These are phyloP conservation scores for Rhododendron vialii DNA, from an alignment of 148 eudicot species.

Conservation along the genomic window DNA sequence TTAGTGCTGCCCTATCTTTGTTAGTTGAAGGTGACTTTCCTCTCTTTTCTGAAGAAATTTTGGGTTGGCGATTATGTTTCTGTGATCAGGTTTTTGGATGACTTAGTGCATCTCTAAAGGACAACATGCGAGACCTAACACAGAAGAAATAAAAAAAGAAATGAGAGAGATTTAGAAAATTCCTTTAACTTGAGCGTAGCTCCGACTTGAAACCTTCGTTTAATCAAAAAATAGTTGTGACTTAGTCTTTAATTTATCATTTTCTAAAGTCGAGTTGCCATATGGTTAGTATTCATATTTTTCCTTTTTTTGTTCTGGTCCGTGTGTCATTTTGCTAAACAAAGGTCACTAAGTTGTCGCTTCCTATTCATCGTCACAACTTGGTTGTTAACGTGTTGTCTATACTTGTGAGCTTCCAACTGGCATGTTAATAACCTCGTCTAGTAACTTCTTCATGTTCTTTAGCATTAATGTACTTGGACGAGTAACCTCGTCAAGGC, in stretches of 20 bases:
- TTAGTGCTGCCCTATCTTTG: constrained; percentile 65
- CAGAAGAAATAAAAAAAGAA: not conserved
- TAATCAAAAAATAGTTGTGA: not conserved
- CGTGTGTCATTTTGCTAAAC: not conserved
- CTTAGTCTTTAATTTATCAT: not conserved
- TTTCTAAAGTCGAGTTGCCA: not conserved
- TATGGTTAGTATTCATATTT: not conserved
- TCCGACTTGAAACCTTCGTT: not conserved
- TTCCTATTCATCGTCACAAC: not conserved
- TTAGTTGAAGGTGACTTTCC: constrained; percentile 66
- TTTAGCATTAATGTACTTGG: not conserved
- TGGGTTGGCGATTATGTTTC: not conserved
- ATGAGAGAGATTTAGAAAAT: not conserved
- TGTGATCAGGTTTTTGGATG: not conserved
- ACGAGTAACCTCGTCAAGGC: not conserved
- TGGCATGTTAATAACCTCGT: not conserved
- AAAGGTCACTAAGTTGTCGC: not conserved
- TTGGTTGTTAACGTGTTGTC: not conserved
- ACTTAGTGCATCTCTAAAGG: not conserved
- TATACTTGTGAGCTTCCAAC: not conserved
- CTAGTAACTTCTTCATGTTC: not conserved
- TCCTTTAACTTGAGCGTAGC: not conserved
- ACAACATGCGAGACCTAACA: not conserved
- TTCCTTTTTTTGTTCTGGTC: not conserved
- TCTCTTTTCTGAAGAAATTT: constrained; percentile 1